Base-by-base conservation (phyloP, 257 asterid species). In the Salvia splendens region DNA sequence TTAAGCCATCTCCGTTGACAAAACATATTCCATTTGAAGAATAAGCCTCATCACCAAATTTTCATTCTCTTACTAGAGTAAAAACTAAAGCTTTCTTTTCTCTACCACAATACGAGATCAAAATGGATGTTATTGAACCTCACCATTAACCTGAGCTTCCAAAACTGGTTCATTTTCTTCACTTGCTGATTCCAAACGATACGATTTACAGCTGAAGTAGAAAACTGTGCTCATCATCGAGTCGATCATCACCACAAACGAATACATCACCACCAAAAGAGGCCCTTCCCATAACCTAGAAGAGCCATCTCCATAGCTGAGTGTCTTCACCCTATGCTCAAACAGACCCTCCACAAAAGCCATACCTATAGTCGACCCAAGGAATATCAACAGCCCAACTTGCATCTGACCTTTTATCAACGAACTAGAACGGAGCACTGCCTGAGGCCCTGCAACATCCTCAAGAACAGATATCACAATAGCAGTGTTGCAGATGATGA, bases 241-340 rank as follows among this genome's bases (percentile, higher is more conserved):
- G 74, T 93, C 96, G 4, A 90, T 79, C 58, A 90, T 86, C 81
- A 82, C 82, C 72, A 93, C 84, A 57, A 90, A 86, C 2, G 97
- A 90, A 70, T 85, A 90, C 95, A 93, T 82, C 52, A 86, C 16
- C 16, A 93, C 95, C 84, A 93, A 75, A 69, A 93, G 88, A 0
- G 99, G 99, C 4, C 99, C 96, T 84, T 93, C 97, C 99, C 97
- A 93, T 61, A 86, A 77, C 76, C 96, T 82, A 3, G 97, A 90
- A 50, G 99, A 86, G 41, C 95, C 97, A 74, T 90, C 91, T 56
- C 95, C 99, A 72, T 93, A 88, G 65, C 97, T 90, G 62, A 93
- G 52, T n/a, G 88, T 84, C 82, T 87, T 93, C 62, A 90, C 96
- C 73, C 99, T 77, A 71, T 93, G 97, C 81, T 90, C 95, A 69